phyloP scores from a whole-genome alignment of 148 eudicot species.

The Amaranthus hypochondriacus region DNA sequence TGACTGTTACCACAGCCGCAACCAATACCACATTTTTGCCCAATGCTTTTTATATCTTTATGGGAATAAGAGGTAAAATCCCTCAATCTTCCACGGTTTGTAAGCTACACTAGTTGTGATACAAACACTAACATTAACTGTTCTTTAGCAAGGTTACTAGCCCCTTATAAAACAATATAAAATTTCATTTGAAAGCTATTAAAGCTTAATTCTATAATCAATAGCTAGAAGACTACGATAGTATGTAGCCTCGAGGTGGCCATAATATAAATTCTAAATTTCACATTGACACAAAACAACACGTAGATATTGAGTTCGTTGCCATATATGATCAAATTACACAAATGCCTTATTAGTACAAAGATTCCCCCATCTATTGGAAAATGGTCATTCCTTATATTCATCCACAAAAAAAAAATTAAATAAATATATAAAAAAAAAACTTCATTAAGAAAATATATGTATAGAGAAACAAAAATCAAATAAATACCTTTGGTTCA shows the following conservation, averaged over 20 bases:
- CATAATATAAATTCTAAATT: too few relatives aligned
- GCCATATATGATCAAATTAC: not conserved
- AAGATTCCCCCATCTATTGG: not conserved
- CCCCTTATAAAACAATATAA: not conserved
- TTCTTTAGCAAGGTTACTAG: not conserved
- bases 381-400: not conserved
- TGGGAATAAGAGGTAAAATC: not conserved
- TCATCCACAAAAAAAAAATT: too few relatives aligned
- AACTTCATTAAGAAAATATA: not conserved
- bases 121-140: not conserved
- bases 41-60: not conserved
- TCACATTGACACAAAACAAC: too few relatives aligned
- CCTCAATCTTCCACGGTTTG: not conserved
- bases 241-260: too few relatives aligned
- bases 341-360: not conserved
- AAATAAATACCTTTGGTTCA: slow-evolving; percentile 51
- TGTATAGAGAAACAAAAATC: not conserved
- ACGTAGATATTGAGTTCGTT: too few relatives aligned
- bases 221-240: too few relatives aligned
- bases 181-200: too few relatives aligned
- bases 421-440: too few relatives aligned
- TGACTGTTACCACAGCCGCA: not conserved
- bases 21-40: not conserved
- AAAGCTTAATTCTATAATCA: too few relatives aligned
- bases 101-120: not conserved